Base-by-base conservation (phyloP, 768 basidiomycete genomes). In the Termitomyces sp. region DNA sequence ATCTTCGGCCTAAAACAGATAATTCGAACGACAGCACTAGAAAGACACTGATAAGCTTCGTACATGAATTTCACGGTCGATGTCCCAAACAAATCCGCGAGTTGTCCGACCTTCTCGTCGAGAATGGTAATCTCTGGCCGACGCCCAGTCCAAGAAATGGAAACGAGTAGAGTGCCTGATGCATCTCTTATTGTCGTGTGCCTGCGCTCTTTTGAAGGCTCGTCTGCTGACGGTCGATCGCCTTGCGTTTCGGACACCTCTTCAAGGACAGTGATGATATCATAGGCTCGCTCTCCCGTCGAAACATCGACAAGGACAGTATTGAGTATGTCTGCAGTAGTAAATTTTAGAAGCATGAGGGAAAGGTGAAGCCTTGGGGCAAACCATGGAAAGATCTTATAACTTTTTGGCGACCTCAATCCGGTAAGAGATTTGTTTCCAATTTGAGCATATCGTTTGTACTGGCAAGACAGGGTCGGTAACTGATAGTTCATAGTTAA, bases 301-400 rank as follows among this genome's bases (percentile, higher is more conserved):
- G 76, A 71, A 3, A 82, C 77, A 61, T 82, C 76, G 60, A 83
- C 65, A 43, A 86, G 81, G 16, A 74, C 60, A 2, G 79, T 79
- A 64, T 85, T 80, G 41, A 86, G 76, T 68, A 86, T 80, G 60
- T 85, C 83, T 16, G 77, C 66, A 32, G 79, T 73, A 42, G 82
- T 79, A 66, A 85, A 84, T 74, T 77, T 83, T 67, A 85, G 75
- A 32, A 85, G 67, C 83, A 84, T 85, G 47, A 50, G 29, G 48
- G 51, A 44, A 56, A 29, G 27, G 55, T 47, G 41, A 48, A 27
- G 36, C 18, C 39, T 27, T 37, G 27, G 34, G 48, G 29, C 29
- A 18, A 32, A 53, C 47, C 56, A 34, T 62, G 41, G 48, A 22
- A 49, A 31, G 36, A 55, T 58, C 63, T 63, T 63, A 65, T 65